Percentiles rank a stretch among this genome's conserved stretches.
Conservation (phyloP, 345 rosid species). For the Melaleuca quinquenervia region DNA sequence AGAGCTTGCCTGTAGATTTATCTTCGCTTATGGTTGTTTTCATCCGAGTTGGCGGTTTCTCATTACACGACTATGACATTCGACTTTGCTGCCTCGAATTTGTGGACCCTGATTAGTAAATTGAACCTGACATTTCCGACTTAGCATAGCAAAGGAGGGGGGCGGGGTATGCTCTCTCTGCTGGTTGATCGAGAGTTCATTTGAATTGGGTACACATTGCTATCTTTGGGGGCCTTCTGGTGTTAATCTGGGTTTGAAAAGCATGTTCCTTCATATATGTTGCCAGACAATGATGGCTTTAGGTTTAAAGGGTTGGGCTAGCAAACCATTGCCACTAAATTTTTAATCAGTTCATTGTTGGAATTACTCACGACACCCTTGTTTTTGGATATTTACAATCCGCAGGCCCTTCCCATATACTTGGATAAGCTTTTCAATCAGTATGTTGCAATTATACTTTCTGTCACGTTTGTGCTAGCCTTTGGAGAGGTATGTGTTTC, state of each 20-base stretch:
- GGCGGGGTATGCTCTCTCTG: not conserved
- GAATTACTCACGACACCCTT: not conserved
- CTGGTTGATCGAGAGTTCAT: not conserved
- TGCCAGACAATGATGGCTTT: not conserved
- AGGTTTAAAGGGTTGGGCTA: not conserved
- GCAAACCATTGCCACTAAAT: not conserved
- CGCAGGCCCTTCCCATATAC: slow-evolving; percentile 91
- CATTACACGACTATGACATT: not conserved
- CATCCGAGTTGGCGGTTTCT: not conserved
- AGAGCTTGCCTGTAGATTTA: not conserved
- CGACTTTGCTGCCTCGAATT: not conserved
- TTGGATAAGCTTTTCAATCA: slow-evolving; percentile 89
- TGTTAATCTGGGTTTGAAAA: not conserved
- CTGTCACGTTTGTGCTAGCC: slow-evolving; percentile 80
- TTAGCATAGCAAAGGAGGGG: not conserved
- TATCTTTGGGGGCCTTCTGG: not conserved
- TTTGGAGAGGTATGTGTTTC: slow-evolving; percentile 72
- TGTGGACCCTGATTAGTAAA: not conserved
- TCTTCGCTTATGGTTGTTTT: not conserved
- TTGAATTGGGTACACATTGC: not conserved
- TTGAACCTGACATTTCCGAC: not conserved
- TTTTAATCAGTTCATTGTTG: not conserved
- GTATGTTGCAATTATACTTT: slow-evolving; percentile 78
- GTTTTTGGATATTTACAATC: not conserved
- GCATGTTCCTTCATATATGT: not conserved